Conservation (phyloP, 768 basidiomycete species). For the Leucogyrophana mollusca region DNA sequence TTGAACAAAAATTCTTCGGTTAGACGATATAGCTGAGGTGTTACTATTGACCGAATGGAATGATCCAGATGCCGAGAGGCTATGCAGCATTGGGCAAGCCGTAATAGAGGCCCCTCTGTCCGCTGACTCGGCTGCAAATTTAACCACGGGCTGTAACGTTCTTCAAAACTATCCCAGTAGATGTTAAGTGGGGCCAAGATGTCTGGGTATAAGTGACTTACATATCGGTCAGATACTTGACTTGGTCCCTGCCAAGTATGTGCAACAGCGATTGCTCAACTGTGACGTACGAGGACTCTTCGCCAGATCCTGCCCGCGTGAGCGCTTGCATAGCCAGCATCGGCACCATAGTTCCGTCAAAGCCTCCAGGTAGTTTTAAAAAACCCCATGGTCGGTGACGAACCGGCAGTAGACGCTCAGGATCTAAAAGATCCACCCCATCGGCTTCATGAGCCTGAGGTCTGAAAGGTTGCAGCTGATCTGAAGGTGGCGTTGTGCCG, state of each 20-base stretch:
- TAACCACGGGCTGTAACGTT: slow-evolving; percentile 44
- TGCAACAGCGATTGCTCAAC: slow-evolving; percentile 26
- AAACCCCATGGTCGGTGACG: slow-evolving; percentile 38
- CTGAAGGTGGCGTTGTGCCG: slow-evolving; percentile 7
- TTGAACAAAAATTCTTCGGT: slow-evolving; percentile 38
- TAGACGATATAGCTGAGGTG: slow-evolving; percentile 40
- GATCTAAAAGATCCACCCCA: slow-evolving; percentile 30
- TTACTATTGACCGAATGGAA: slow-evolving; percentile 30
- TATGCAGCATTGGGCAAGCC: slow-evolving; percentile 45
- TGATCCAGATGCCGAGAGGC: slow-evolving; percentile 43
- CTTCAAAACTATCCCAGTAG: slow-evolving; percentile 37
- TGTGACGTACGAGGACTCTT: slow-evolving; percentile 21
- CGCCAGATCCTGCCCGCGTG: slow-evolving; percentile 23
- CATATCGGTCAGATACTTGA: slow-evolving; percentile 38
- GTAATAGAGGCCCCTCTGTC: slow-evolving; percentile 33
- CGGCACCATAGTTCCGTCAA: slow-evolving; percentile 44
- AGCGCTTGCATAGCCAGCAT: slow-evolving; percentile 46
- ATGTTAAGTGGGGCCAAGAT: not conserved
- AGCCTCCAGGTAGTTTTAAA: slow-evolving; percentile 33
- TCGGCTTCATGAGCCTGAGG: slow-evolving; percentile 15
- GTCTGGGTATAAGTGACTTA: slow-evolving; percentile 15
- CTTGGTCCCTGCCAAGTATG: slow-evolving; percentile 34
- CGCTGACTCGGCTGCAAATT: slow-evolving; percentile 32
- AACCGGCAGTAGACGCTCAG: slow-evolving; percentile 35
- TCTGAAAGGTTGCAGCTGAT: slow-evolving; percentile 17